Percentiles rank a stretch among this genome's conserved stretches.
These are phyloP conservation scores for Botrytis sinoallii DNA, from an alignment of 2,329 filamentous ascomycete species.

Conservation along the genomic window DNA sequence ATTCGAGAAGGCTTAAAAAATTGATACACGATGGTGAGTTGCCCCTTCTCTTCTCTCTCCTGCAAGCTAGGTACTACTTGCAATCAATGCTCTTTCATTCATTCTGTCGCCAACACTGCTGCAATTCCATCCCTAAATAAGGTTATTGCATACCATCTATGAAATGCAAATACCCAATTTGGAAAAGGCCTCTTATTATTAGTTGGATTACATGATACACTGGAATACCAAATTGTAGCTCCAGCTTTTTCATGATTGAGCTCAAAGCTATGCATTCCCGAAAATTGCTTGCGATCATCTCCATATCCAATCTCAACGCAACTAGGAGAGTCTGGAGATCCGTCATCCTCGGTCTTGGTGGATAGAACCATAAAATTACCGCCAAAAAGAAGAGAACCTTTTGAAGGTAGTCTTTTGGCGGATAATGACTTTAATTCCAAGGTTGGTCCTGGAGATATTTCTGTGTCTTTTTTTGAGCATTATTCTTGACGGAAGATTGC, in stretches of 20 bases:
- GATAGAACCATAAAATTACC: constrained; percentile 26
- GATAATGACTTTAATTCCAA: constrained; percentile 5
- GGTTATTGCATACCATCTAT: not conserved
- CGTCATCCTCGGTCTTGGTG: not conserved
- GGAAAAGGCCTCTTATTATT: not conserved
- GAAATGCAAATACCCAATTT: not conserved
- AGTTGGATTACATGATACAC: not conserved
- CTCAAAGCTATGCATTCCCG: constrained; percentile 25
- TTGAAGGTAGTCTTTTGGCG: constrained; percentile 13
- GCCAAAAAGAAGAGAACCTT: constrained; percentile 18
- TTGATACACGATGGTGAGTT: not conserved
- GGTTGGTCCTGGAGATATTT: constrained; percentile 6
- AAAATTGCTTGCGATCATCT: constrained; percentile 21
- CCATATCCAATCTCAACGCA: constrained; percentile 27
- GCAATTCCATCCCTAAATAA: not conserved
- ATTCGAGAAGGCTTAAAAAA: not conserved
- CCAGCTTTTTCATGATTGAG: constrained; percentile 1
- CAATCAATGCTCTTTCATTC: not conserved
- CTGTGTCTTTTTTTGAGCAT: not conserved
- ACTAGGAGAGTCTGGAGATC: not conserved
- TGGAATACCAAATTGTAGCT: not conserved
- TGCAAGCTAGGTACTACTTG: not conserved
- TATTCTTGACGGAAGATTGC: not conserved
- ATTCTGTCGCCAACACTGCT: not conserved
- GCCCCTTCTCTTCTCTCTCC: not conserved